phyloP scores from a whole-genome alignment of 139 green algal species.

The Edaphochlamys debaryana region DNA sequence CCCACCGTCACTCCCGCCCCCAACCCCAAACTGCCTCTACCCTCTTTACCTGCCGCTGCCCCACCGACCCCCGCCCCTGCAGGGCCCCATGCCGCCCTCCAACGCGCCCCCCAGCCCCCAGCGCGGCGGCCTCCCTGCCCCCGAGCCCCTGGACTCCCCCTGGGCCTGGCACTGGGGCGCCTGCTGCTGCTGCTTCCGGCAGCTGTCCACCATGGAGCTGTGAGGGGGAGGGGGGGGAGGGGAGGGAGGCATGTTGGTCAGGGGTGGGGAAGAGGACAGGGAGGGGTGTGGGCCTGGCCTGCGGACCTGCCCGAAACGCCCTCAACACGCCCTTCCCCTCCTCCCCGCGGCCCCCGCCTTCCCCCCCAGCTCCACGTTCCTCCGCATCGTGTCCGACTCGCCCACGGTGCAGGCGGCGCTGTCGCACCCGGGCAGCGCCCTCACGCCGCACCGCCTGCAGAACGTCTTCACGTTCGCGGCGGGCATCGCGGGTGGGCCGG shows the following conservation, averaged over 20 bases:
- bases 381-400: background rate
- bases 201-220: background rate
- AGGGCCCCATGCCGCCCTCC: background rate
- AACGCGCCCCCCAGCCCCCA: background rate
- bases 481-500: background rate
- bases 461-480: background rate
- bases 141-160: background rate
- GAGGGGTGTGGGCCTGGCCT: too few species aligned
- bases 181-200: conserved; percentile 17
- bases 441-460: background rate
- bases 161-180: conserved; percentile 12
- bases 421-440: background rate
- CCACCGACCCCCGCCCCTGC: background rate
- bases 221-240: background rate
- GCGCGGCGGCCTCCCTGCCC: background rate
- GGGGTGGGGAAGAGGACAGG: too few species aligned
- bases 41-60: background rate
- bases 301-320: too few species aligned
- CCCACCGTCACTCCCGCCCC: too few species aligned
- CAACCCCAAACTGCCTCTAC: background rate
- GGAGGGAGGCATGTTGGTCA: too few species aligned
- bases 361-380: background rate
- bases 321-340: too few species aligned
- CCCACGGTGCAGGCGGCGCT: background rate
- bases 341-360: too few species aligned